These are phyloP conservation scores for Emmonsia crescens DNA, from an alignment of 2,329 filamentous ascomycete species.

Conservation along the genomic window DNA sequence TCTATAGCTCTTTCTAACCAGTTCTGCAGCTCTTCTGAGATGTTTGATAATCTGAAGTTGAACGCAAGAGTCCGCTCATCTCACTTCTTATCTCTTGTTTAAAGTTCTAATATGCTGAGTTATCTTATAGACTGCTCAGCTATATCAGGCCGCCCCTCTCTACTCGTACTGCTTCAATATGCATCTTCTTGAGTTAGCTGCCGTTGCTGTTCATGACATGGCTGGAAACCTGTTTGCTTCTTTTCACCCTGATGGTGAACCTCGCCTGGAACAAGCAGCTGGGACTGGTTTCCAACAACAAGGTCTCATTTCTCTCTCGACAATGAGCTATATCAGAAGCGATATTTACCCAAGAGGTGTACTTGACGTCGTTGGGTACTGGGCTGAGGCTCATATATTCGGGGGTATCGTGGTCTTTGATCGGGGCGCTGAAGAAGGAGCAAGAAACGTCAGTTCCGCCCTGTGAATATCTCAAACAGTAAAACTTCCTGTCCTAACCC, in stretches of 20 bases:
- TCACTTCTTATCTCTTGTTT: not conserved
- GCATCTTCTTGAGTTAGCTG: slow-evolving; percentile 6
- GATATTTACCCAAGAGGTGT: not conserved
- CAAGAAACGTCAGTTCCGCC: not conserved
- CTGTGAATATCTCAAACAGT: not conserved
- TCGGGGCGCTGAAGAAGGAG: slow-evolving; percentile 3
- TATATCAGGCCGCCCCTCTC: not conserved
- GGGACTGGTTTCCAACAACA: not conserved
- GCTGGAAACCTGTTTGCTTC: not conserved
- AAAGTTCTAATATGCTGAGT: not conserved
- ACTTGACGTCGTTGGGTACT: slow-evolving; percentile 2
- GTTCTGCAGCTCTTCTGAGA: not conserved
- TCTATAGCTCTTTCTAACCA: not conserved
- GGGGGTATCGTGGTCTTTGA: slow-evolving; percentile 6
- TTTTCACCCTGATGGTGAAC: slow-evolving; percentile 4
- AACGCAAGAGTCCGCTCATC: not conserved
- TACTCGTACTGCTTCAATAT: slow-evolving; percentile 1
- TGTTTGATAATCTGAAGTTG: not conserved
- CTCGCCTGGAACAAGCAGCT: not conserved
- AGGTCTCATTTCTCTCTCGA: not conserved
- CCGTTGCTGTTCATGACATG: slow-evolving; percentile 2
- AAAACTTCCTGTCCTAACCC: too few species aligned
- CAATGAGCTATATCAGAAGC: not conserved
- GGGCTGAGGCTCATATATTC: slow-evolving; percentile 5
- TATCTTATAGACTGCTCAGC: not conserved